Conservation (phyloP, 345 rosid species). For the Hypericum perforatum region DNA sequence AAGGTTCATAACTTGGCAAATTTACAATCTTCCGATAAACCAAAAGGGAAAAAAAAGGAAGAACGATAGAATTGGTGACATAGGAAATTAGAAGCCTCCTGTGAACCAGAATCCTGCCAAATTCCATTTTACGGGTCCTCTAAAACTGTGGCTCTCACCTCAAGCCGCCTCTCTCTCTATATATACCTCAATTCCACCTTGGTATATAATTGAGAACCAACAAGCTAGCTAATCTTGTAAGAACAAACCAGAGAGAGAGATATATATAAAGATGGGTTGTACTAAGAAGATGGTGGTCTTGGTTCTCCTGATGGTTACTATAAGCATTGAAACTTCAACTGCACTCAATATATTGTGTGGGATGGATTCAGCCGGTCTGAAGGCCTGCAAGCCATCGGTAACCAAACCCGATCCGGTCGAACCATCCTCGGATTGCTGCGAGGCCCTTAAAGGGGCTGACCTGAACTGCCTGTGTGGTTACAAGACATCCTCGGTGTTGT, state of each 20-base stretch:
- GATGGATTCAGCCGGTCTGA: conserved; percentile 32
- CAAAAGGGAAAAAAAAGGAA: no score
- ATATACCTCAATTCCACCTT: no score
- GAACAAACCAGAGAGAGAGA: conserved; percentile 5
- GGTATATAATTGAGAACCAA: no score
- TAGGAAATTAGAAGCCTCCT: no score
- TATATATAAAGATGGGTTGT: background rate
- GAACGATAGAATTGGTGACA: no score
- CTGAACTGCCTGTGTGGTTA: conserved; percentile 55
- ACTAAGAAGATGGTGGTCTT: conserved; percentile 2
- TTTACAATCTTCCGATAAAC: no score
- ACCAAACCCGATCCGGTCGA: conserved; percentile 36
- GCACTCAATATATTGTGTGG: conserved; percentile 36
- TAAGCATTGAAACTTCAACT: conserved; percentile 10
- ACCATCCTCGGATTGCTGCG: conserved; percentile 37
- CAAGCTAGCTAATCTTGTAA: no score
- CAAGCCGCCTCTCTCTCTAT: no score
- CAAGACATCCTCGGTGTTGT: conserved; percentile 36
- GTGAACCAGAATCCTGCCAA: no score
- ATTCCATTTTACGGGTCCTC: no score
- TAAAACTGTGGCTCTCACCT: no score
- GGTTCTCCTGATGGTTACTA: conserved; percentile 7
- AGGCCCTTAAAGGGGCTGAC: conserved; percentile 41
- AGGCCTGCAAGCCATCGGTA: conserved; percentile 55
- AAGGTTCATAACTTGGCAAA: no score